Conservation (phyloP, 2,329 filamentous ascomycete genomes). For the Cladophialophora immunda region DNA sequence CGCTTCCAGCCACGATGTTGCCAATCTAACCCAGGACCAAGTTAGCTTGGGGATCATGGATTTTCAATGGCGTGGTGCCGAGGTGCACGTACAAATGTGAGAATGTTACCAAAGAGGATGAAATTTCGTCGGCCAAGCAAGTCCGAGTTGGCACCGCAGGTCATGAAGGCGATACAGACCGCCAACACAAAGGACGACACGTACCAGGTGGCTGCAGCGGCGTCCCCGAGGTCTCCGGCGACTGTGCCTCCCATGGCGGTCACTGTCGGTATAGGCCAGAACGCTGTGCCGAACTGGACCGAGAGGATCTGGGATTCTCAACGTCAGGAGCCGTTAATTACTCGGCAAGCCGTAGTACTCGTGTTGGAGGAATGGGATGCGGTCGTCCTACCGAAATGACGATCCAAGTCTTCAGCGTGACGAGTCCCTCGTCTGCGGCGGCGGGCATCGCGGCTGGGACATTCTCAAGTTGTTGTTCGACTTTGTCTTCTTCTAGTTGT, state of each 20-base stretch:
- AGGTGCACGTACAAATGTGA: conserved; percentile 43
- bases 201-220: conserved; percentile 12
- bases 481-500: background rate
- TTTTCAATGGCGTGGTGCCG: background rate
- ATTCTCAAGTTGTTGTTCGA: conserved; percentile 11
- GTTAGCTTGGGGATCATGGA: background rate
- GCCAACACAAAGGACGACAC: conserved; percentile 9
- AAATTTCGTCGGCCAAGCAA: conserved; percentile 59
- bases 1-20: conserved; percentile 14
- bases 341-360: background rate
- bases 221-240: conserved; percentile 18
- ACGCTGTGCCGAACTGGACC: conserved; percentile 15
- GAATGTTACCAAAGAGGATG: conserved; percentile 54
- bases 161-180: conserved; percentile 20
- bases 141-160: conserved; percentile 51
- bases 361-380: background rate
- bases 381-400: conserved; percentile 15
- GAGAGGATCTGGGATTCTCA: conserved; percentile 20
- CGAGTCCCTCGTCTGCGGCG: conserved; percentile 7
- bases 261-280: conserved; percentile 23
- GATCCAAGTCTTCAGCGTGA: conserved; percentile 20
- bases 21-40: conserved; percentile 28
- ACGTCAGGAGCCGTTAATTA: background rate
- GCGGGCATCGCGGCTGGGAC: background rate
- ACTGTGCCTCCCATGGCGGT: conserved; percentile 14